A percentile compares a stretch with the other conserved stretches of the same genome.
phyloP scores from a whole-genome alignment of 441 rosid genomes.

The Arabidopsis lyrata region DNA sequence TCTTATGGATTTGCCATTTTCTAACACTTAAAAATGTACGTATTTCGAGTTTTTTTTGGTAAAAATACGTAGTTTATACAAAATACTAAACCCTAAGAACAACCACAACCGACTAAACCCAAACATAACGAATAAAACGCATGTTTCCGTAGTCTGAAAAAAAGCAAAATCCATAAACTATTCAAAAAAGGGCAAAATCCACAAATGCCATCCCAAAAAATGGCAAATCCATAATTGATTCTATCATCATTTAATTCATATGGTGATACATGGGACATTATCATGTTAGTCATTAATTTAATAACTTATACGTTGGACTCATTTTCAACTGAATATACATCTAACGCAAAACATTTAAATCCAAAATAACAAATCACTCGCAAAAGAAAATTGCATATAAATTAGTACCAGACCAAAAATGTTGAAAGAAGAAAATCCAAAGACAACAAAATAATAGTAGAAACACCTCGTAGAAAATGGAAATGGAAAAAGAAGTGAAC shows the following conservation, averaged over 20 bases:
- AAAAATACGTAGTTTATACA: no score
- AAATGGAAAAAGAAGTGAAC: slow-evolving; percentile 17
- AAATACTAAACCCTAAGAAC: no score
- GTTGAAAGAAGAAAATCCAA: neutral
- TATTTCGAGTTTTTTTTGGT: no score
- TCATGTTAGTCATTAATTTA: neutral
- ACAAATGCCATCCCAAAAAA: no score
- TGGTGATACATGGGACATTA: neutral
- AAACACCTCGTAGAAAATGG: neutral
- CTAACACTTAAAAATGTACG: no score
- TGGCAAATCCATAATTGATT: no score
- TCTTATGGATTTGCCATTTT: no score
- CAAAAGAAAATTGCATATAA: neutral
- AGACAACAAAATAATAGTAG: neutral
- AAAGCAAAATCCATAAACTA: no score
- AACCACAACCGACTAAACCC: no score
- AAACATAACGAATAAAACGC: no score
- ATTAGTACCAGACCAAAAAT: neutral
- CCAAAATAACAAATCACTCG: neutral
- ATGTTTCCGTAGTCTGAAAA: no score
- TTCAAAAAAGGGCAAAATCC: no score
- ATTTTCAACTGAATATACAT: neutral
- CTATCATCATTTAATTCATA: slow-evolving; percentile 32
- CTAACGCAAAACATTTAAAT: neutral
- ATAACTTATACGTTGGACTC: neutral